Conservation (phyloP, 192 early-diverging fungal genomes). For the Kickxella alabastrina region DNA sequence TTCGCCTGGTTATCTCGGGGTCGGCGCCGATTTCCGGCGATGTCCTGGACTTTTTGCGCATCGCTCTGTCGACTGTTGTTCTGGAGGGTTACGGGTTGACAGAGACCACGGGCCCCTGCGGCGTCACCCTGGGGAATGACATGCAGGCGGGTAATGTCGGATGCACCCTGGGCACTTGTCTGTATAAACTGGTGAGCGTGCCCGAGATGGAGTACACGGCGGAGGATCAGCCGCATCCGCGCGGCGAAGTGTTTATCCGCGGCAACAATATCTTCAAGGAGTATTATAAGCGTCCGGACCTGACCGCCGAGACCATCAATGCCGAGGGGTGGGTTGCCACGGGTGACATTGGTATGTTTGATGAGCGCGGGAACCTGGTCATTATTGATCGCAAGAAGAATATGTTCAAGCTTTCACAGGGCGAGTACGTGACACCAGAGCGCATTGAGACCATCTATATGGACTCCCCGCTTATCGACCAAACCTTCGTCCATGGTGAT, state of each 20-base stretch:
- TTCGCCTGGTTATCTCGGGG: constrained; percentile 77
- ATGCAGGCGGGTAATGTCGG: constrained; percentile 69
- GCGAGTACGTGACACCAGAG: constrained; percentile 81
- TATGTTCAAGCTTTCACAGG: constrained; percentile 76
- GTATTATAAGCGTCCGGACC: constrained; percentile 73
- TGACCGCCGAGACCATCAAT: constrained; percentile 70
- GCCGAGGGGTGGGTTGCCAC: constrained; percentile 78
- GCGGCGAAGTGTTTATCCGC: constrained; percentile 80
- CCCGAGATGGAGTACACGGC: constrained; percentile 69
- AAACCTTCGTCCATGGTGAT: constrained; percentile 75
- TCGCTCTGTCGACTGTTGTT: constrained; percentile 64
- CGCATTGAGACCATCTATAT: constrained; percentile 71
- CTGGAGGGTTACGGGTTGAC: constrained; percentile 86
- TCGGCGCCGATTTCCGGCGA: constrained; percentile 86
- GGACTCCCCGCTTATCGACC: constrained; percentile 58
- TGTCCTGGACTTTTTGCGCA: constrained; percentile 82
- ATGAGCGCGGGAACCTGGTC: constrained; percentile 59
- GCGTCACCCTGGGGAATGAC: constrained; percentile 55
- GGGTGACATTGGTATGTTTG: constrained; percentile 79
- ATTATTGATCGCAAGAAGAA: constrained; percentile 85
- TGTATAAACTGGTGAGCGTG: constrained; percentile 78
- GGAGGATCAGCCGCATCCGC: constrained; percentile 52
- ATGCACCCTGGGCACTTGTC: constrained; percentile 62
- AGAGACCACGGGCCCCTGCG: constrained; percentile 67
- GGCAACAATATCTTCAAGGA: constrained; percentile 73